Conservation (phyloP, 768 basidiomycete species). For the Candolleomyces efflorescens region DNA sequence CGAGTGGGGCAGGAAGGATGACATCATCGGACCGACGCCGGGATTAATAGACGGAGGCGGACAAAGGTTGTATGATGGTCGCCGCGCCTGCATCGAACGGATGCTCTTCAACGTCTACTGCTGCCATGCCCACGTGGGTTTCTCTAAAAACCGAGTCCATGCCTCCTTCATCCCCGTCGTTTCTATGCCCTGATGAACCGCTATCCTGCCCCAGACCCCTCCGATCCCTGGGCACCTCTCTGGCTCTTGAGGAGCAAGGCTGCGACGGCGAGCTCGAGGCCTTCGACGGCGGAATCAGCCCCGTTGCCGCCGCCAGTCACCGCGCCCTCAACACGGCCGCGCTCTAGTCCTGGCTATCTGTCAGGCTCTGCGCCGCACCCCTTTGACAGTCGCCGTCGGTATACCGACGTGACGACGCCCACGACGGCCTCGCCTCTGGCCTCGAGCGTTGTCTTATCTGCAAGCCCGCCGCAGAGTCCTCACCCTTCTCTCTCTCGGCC, state of each 20-base stretch:
- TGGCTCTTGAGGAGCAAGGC: conserved; percentile 58
- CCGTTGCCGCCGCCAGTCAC: too few relatives aligned
- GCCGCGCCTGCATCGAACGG: too few relatives aligned
- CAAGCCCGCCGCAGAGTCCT: neutral
- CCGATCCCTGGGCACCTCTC: conserved; percentile 68
- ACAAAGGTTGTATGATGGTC: neutral
- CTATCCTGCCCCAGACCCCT: conserved; percentile 66
- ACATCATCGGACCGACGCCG: neutral
- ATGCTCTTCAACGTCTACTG: too few relatives aligned
- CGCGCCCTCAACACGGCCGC: too few relatives aligned
- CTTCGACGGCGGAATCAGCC: conserved; percentile 5
- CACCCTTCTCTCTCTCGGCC: neutral
- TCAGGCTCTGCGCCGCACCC: too few relatives aligned
- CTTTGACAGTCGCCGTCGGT: too few relatives aligned
- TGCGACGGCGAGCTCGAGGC: conserved; percentile 30
- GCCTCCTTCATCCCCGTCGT: conserved; percentile 16
- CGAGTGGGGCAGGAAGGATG: neutral
- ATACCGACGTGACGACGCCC: too few relatives aligned
- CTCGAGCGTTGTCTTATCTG: neutral
- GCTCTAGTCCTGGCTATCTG: too few relatives aligned
- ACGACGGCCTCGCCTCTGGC: too few relatives aligned
- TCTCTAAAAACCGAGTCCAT: too few relatives aligned
- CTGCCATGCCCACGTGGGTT: too few relatives aligned
- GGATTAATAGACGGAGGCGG: neutral
- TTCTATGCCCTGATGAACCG: conserved; percentile 19